Evolutionary conservation across 2,329 filamentous ascomycete species (phyloP).

Genomic region (Epichloe typhina): DNA sequence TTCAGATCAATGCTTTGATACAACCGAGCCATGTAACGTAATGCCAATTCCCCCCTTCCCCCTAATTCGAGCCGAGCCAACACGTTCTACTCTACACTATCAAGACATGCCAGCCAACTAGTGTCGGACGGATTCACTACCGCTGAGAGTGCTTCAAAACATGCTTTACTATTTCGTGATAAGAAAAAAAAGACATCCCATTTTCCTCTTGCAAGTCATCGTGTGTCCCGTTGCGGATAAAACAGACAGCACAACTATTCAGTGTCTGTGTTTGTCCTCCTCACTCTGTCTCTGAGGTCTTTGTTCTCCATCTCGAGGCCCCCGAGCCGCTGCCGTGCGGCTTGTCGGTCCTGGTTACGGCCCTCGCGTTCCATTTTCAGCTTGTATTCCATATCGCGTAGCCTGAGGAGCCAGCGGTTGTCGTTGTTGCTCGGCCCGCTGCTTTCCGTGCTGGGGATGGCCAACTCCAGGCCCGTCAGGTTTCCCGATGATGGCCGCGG

Average conservation of each 20-base stretch:
- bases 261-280: too few species aligned
- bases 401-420: constrained; percentile 70
- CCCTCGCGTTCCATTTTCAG: constrained; percentile 85
- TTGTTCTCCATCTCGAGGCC: constrained; percentile 59
- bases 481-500: constrained; percentile 13
- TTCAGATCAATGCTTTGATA: too few species aligned
- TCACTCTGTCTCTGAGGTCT: too few species aligned
- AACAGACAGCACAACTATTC: too few species aligned
- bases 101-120: not conserved
- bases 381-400: constrained; percentile 78
- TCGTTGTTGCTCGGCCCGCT: constrained; percentile 30
- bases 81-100: not conserved
- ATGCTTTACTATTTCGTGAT: not conserved
- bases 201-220: too few species aligned
- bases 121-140: not conserved
- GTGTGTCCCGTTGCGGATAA: too few species aligned
- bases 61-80: not conserved
- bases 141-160: not conserved
- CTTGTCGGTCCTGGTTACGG: constrained; percentile 68
- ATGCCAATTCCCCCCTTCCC: too few species aligned
- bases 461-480: constrained; percentile 15
- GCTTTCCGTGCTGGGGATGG: constrained; percentile 10
- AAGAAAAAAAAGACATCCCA: too few species aligned
- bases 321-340: constrained; percentile 67
- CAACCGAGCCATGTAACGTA: too few species aligned